Evolutionary conservation across 2,329 filamentous ascomycete species (phyloP).

Genomic region (Pseudopithomyces maydicus): DNA sequence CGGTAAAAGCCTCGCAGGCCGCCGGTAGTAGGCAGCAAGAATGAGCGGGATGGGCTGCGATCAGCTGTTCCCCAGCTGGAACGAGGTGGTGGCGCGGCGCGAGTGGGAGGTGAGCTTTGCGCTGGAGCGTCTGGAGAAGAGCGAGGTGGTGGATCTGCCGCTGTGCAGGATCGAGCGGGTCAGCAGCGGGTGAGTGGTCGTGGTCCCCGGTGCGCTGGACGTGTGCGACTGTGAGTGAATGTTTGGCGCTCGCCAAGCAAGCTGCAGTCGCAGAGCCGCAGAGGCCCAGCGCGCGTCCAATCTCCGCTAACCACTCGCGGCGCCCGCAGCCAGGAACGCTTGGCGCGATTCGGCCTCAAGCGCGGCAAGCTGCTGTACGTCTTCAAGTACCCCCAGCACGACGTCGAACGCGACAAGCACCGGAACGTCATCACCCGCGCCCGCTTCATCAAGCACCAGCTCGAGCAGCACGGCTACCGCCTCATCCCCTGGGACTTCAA

Average conservation of each 20-base stretch:
- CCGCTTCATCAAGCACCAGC: conserved; percentile 24
- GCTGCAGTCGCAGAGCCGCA: conserved; percentile 21
- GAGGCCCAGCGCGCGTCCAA: conserved; percentile 20
- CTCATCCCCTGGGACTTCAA: conserved; percentile 33
- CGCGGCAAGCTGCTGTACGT: conserved; percentile 28
- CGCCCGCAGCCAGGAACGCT: conserved; percentile 12
- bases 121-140: conserved; percentile 23
- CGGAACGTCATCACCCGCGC: conserved; percentile 32
- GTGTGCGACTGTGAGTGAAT: conserved; percentile 1
- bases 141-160: conserved; percentile 22
- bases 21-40: conserved; percentile 9
- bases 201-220: neutral
- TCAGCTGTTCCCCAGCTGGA: conserved; percentile 24
- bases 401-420: conserved; percentile 32
- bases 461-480: conserved; percentile 23
- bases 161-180: conserved; percentile 27
- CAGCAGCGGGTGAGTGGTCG: conserved; percentile 20
- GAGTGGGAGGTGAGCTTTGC: conserved; percentile 25
- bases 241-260: conserved; percentile 16
- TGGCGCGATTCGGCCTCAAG: conserved; percentile 26
- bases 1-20: neutral
- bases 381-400: conserved; percentile 27
- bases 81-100: conserved; percentile 24
- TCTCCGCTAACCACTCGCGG: conserved; percentile 17
- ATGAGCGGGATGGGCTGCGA: conserved; percentile 17